Base-by-base conservation (phyloP, 2,329 filamentous ascomycete genomes). In the Trichoderma polysporum region DNA sequence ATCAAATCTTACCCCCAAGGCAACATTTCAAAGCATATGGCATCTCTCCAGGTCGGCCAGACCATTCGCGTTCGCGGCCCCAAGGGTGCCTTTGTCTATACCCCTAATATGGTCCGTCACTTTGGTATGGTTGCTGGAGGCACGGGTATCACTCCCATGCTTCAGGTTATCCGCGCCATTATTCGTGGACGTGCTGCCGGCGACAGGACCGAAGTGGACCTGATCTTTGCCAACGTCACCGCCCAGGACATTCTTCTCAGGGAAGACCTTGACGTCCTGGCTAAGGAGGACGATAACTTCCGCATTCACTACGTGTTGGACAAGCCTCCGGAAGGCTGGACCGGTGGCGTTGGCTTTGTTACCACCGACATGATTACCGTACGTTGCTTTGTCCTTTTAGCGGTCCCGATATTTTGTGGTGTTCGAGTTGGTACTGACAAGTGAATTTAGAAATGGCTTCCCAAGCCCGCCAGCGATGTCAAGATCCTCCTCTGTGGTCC, bases 101-200 rank as follows among this genome's bases (percentile, higher is more conserved):
- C 90, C 19, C 93, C 94, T 74, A 97, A 97, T 85, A 94, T 99
- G 91, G 92, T 94, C 74, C 90, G 92, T 71, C 92, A 92, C 81
- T 97, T 99, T 73, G 95, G 94, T 77, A 99, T 99, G 95, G 92
- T 99, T 77, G 93, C 95, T 70, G 95, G 95, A 72, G 95, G 95
- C 71, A 98, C 95, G 37, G 95, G 95, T 73, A 98, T 99, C 79
- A 98, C 95, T 10, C 95, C 95, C 69, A 99, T 99, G 95, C 87
- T 98, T 70, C 95, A 99, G 84, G 89, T 99, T 74, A 89, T 97
- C 78, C 91, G 93, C 75, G 95, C 94, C 68, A 93, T 98, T 73
- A 87, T 94, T 74, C 88, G 92, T 73, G 92, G 92, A 75, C 88
- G 93, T 73, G 85, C 88, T 64, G 83, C 88, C 59, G 94, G 90